phyloP scores from a whole-genome alignment of 2,329 filamentous ascomycete genomes.

The Fusarium sp. region DNA sequence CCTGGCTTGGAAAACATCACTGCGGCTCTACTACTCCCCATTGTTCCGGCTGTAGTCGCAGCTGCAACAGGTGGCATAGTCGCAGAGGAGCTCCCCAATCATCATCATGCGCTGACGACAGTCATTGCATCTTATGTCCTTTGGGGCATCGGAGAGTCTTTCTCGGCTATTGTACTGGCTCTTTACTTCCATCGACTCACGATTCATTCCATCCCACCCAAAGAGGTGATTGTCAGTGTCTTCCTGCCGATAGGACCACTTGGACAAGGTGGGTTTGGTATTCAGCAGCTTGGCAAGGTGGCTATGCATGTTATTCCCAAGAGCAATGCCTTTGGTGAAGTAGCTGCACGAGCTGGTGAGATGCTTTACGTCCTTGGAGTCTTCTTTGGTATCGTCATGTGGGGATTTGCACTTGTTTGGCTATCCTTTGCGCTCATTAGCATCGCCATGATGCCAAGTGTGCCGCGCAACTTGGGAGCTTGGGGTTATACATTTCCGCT shows the following conservation, averaged over 20 bases:
- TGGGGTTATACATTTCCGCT: conserved; percentile 62
- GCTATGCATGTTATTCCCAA: conserved; percentile 57
- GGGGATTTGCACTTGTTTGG: conserved; percentile 60
- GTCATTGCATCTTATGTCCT: conserved; percentile 74
- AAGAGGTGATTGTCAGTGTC: conserved; percentile 75
- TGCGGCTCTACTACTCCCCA: conserved; percentile 73
- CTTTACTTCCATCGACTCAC: conserved; percentile 78
- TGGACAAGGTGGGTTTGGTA: conserved; percentile 73
- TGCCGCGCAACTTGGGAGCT: conserved; percentile 60
- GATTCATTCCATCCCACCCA: conserved; percentile 73
- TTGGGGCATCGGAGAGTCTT: conserved; percentile 71
- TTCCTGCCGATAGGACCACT: conserved; percentile 76
- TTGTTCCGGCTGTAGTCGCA: conserved; percentile 74
- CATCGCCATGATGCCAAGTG: conserved; percentile 51
- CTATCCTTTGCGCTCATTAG: conserved; percentile 58
- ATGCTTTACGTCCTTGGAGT: conserved; percentile 70
- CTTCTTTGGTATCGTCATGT: conserved; percentile 57
- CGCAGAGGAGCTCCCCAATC: conserved; percentile 68
- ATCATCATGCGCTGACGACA: conserved; percentile 68
- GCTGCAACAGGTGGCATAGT: conserved; percentile 73
- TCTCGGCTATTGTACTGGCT: conserved; percentile 72
- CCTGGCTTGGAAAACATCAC: conserved; percentile 69
- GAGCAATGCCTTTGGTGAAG: conserved; percentile 59
- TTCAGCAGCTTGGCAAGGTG: conserved; percentile 63
- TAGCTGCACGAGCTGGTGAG: conserved; percentile 52